phyloP scores from a whole-genome alignment of 495 filamentous ascomycete genomes.

The Aspergillus homomorphus region DNA sequence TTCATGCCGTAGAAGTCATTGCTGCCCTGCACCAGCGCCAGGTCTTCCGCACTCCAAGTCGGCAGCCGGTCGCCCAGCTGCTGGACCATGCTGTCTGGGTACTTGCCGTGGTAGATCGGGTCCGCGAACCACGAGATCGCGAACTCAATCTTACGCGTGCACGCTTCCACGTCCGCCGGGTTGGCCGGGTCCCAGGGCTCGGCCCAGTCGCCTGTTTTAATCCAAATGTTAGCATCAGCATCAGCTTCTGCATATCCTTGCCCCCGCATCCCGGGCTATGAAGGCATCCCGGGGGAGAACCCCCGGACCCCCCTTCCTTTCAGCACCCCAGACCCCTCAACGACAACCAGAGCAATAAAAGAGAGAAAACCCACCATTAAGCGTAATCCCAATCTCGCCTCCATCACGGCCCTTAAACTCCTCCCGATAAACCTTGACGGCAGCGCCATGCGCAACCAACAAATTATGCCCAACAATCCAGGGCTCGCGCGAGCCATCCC shows the following conservation, averaged over 20 bases:
- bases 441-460: conserved; percentile 48
- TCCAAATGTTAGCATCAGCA: background rate
- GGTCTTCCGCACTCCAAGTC: conserved; percentile 60
- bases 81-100: conserved; percentile 71
- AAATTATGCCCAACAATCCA: conserved; percentile 52
- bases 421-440: conserved; percentile 50
- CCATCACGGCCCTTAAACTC: conserved; percentile 48
- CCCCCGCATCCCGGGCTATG: no score
- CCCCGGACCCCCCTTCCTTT: no score
- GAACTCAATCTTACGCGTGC: conserved; percentile 52
- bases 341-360: no score
- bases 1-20: conserved; percentile 87
- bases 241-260: no score
- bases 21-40: conserved; percentile 65
- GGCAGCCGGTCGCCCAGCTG: conserved; percentile 70
- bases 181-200: conserved; percentile 53
- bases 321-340: no score
- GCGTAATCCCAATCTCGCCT: conserved; percentile 53
- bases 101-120: conserved; percentile 71
- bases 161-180: conserved; percentile 48
- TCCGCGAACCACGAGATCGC: conserved; percentile 63
- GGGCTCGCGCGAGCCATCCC: conserved; percentile 48
- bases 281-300: background rate
- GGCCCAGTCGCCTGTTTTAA: conserved; percentile 59
- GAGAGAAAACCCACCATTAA: conserved; percentile 40